phyloP scores from a whole-genome alignment of 805 yeast species.

The Nakazawaea populi region DNA sequence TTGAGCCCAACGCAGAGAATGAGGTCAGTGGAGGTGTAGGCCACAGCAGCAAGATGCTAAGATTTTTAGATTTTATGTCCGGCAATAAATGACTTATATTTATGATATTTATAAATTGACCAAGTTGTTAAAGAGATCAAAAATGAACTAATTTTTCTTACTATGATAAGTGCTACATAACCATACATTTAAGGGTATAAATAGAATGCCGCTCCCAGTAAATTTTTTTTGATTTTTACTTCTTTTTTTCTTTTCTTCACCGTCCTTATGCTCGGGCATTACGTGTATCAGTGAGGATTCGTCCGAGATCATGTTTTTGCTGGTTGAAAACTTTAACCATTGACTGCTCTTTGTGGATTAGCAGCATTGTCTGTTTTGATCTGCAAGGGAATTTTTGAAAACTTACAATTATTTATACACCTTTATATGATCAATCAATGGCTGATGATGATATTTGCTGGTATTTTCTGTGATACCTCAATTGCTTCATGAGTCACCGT shows the following conservation, averaged over 20 bases:
- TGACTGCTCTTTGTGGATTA: constrained; percentile 67
- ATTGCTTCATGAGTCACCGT: background rate
- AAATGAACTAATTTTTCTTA: background rate
- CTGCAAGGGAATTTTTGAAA: constrained; percentile 76
- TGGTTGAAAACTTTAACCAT: constrained; percentile 98
- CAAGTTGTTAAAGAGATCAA: background rate
- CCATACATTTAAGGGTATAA: background rate
- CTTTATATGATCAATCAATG: no score
- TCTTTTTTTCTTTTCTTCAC: constrained; percentile 8
- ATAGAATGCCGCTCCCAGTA: background rate
- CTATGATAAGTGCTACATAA: constrained; percentile 5
- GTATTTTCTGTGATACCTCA: constrained; percentile 1
- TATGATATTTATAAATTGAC: background rate
- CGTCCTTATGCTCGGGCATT: constrained; percentile 94
- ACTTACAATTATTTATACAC: background rate
- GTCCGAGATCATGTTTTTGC: constrained; percentile 99
- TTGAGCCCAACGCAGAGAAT: constrained; percentile 18
- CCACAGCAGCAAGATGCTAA: constrained; percentile 18
- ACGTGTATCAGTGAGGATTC: constrained; percentile 99
- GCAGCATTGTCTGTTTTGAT: constrained; percentile 38
- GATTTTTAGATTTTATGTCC: constrained; percentile 15
- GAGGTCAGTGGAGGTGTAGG: constrained; percentile 15
- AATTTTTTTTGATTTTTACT: background rate
- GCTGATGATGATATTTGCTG: no score
- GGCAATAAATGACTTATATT: background rate